These are phyloP conservation scores for Coprinellus micaceus DNA, from an alignment of 768 basidiomycete genomes.

Conservation along the genomic window DNA sequence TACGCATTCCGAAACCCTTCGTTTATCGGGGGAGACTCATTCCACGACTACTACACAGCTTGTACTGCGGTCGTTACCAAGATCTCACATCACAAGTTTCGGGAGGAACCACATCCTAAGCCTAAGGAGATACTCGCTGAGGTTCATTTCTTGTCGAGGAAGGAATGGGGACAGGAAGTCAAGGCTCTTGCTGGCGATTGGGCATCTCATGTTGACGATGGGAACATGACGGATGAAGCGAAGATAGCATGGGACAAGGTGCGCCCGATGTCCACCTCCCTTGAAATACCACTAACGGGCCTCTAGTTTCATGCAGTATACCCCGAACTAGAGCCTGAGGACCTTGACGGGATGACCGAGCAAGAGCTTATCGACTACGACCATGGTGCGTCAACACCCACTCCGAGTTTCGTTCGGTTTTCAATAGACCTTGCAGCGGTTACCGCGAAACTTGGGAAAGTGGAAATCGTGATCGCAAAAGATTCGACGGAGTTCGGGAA, in stretches of 20 bases:
- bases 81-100: slow-evolving; percentile 49
- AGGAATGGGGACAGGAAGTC: slow-evolving; percentile 53
- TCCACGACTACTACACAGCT: slow-evolving; percentile 30
- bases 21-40: not conserved
- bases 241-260: slow-evolving; percentile 56
- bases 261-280: not conserved
- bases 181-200: slow-evolving; percentile 30
- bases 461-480: slow-evolving; percentile 45
- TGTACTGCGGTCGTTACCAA: slow-evolving; percentile 67
- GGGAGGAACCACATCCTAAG: slow-evolving; percentile 49
- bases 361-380: slow-evolving; percentile 50
- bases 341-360: slow-evolving; percentile 43
- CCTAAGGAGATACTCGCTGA: slow-evolving; percentile 55
- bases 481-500: slow-evolving; percentile 50
- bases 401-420: not conserved
- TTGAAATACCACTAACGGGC: not conserved
- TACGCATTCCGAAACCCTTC: slow-evolving; percentile 16
- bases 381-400: slow-evolving; percentile 30
- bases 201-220: slow-evolving; percentile 26
- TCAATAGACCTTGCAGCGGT: slow-evolving; percentile 31
- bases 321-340: slow-evolving; percentile 46
- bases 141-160: slow-evolving; percentile 50
- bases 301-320: slow-evolving; percentile 60
- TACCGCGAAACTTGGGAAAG: slow-evolving; percentile 44
- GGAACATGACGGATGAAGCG: slow-evolving; percentile 47